phyloP scores from a whole-genome alignment of 1,284 basidiomycete species.

The Coniophora puteana region DNA sequence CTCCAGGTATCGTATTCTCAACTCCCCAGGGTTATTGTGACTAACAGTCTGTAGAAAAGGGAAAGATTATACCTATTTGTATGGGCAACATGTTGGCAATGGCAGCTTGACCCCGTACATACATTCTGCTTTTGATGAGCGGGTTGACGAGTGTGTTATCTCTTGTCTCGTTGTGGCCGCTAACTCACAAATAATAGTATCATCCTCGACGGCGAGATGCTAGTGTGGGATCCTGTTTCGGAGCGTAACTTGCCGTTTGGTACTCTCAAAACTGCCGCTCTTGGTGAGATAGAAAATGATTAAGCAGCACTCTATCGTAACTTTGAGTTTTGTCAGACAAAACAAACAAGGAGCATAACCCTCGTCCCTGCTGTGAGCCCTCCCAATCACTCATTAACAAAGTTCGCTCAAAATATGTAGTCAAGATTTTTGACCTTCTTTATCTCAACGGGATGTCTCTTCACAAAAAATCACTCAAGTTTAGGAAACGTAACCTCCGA shows the following conservation, averaged over 20 bases:
- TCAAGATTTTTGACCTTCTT: constrained; percentile 92
- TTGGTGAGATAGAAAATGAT: constrained; percentile 41
- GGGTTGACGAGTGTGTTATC: constrained; percentile 71
- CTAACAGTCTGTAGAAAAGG: constrained; percentile 61
- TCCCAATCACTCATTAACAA: not conserved
- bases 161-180: not conserved
- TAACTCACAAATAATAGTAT: constrained; percentile 47
- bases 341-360: constrained; percentile 64
- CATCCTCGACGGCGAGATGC: constrained; percentile 94
- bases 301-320: constrained; percentile 1
- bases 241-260: constrained; percentile 89
- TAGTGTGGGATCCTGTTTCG: constrained; percentile 91
- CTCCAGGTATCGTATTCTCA: too few species aligned
- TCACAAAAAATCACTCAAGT: constrained; percentile 56
- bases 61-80: constrained; percentile 91
- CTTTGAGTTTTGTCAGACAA: constrained; percentile 59
- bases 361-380: constrained; percentile 85
- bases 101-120: constrained; percentile 89
- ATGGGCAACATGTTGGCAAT: constrained; percentile 75
- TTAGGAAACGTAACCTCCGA: constrained; percentile 68
- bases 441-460: constrained; percentile 79
- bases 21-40: constrained; percentile 4
- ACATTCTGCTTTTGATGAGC: constrained; percentile 65
- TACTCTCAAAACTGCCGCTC: constrained; percentile 85
- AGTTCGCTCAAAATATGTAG: constrained; percentile 36